Evolutionary conservation across 352 stramenopile species (phyloP).

Genomic region (Blastocystis sp.): DNA sequence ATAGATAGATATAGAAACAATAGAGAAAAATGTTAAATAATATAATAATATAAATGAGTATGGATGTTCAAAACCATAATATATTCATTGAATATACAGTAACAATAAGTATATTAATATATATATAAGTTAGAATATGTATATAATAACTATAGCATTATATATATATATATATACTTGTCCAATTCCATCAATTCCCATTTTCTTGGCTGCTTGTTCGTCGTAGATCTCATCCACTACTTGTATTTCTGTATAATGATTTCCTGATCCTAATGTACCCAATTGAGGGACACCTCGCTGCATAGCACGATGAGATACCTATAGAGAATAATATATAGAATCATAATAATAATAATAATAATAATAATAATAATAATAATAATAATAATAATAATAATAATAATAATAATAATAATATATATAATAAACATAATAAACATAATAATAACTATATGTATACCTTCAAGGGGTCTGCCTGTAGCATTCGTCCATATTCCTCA

Average conservation of each 20-base stretch:
- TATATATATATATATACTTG: no score
- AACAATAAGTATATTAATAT: no score
- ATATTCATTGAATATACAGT: background rate
- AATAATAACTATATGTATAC: no score
- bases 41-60: background rate
- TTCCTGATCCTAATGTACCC: slow-evolving; percentile 58
- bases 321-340: no score
- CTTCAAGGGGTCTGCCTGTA: slow-evolving; percentile 53
- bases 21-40: no score
- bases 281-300: slow-evolving; percentile 57
- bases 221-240: slow-evolving; percentile 63
- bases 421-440: no score
- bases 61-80: background rate
- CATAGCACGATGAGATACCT: slow-evolving; percentile 49
- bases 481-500: slow-evolving; percentile 61
- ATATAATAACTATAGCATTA: no score
- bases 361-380: background rate
- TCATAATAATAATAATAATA: background rate
- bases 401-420: slow-evolving; percentile 39
- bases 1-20: no score
- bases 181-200: slow-evolving; percentile 53
- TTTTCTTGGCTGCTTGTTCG: slow-evolving; percentile 47
- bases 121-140: no score
- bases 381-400: background rate
- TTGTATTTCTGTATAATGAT: slow-evolving; percentile 66